Evolutionary conservation across 768 basidiomycete genomes (phyloP).

Genomic region (Flagelloscypha sp.): DNA sequence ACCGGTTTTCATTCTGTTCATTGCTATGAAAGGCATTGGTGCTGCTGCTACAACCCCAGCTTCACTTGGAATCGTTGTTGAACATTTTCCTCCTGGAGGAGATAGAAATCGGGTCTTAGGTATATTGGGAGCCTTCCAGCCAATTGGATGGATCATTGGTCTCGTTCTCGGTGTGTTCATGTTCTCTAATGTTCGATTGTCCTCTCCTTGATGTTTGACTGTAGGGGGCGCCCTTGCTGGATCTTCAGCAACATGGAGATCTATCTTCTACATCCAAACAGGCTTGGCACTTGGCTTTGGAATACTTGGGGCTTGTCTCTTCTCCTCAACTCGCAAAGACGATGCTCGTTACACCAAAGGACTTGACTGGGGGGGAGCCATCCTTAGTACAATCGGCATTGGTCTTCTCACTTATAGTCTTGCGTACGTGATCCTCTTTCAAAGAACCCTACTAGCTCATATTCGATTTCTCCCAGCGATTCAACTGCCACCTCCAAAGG

Average conservation of each 20-base stretch:
- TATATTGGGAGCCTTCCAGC: conserved; percentile 26
- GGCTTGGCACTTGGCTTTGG: conserved; percentile 21
- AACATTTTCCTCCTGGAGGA: conserved; percentile 21
- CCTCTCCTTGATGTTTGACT: neutral
- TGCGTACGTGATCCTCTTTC: conserved; percentile 16
- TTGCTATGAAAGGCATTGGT: conserved; percentile 23
- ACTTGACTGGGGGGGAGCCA: conserved; percentile 26
- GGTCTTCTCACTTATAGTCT: conserved; percentile 26
- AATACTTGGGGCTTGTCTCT: conserved; percentile 15
- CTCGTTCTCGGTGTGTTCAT: conserved; percentile 20
- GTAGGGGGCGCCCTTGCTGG: conserved; percentile 24
- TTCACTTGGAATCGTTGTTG: conserved; percentile 17
- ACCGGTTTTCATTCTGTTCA: conserved; percentile 21
- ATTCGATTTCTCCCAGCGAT: conserved; percentile 16
- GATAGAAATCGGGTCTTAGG: conserved; percentile 23
- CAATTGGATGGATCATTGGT: conserved; percentile 25
- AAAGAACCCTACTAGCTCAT: conserved; percentile 2
- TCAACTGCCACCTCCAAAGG: conserved; percentile 22
- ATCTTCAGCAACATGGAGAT: conserved; percentile 22
- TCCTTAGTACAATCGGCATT: conserved; percentile 23
- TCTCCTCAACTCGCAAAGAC: conserved; percentile 13
- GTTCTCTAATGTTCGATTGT: neutral
- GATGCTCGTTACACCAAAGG: conserved; percentile 22
- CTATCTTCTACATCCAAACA: conserved; percentile 25
- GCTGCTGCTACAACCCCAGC: conserved; percentile 27